These are phyloP conservation scores for Yamadazyma taylorii DNA, from an alignment of 1,139 yeast genomes.

Conservation along the genomic window DNA sequence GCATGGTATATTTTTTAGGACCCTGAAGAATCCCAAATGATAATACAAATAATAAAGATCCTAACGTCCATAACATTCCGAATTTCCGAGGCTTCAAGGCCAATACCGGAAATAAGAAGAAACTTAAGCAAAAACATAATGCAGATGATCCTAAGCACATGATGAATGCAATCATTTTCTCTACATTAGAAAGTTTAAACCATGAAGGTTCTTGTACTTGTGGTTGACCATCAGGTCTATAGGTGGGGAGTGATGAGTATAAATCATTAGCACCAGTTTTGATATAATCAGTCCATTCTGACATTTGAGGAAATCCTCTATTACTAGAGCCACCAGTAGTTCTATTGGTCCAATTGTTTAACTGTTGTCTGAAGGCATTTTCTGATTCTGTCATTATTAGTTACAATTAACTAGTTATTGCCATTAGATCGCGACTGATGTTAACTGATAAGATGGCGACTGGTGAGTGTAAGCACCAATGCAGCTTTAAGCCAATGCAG, in stretches of 20 bases:
- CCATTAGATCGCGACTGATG: not conserved
- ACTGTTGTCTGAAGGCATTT: constrained; percentile 42
- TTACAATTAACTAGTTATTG: constrained; percentile 1
- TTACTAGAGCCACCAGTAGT: constrained; percentile 9
- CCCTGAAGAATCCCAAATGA: constrained; percentile 94
- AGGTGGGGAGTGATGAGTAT: constrained; percentile 42
- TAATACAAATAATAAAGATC: constrained; percentile 79
- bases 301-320: constrained; percentile 27
- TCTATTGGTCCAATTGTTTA: constrained; percentile 40
- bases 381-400: constrained; percentile 40
- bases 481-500: too few species aligned
- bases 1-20: constrained; percentile 74
- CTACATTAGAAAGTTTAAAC: constrained; percentile 71
- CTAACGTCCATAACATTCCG: constrained; percentile 88
- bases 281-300: constrained; percentile 50
- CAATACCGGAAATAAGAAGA: constrained; percentile 83
- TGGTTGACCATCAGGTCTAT: constrained; percentile 22
- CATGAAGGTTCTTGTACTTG: constrained; percentile 48
- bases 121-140: constrained; percentile 78
- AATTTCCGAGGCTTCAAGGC: constrained; percentile 91
- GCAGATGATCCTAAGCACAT: constrained; percentile 75
- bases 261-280: constrained; percentile 43
- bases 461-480: too few species aligned
- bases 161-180: constrained; percentile 74
- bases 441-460: not conserved